Conservation (phyloP, 176 grass and related monocot genomes). For the Leersia perrieri region DNA sequence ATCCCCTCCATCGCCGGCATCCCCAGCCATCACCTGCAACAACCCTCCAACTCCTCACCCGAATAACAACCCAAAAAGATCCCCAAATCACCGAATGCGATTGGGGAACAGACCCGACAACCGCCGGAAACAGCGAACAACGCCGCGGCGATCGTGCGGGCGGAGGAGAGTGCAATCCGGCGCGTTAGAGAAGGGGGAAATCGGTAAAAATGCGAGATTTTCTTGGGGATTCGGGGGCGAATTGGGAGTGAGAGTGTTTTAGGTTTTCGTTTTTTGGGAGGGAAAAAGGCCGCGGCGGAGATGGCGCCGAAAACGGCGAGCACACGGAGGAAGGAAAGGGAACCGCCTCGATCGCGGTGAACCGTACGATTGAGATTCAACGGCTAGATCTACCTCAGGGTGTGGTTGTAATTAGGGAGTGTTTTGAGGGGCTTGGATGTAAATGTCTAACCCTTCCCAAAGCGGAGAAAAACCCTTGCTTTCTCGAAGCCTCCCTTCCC, state of each 20-base stretch:
- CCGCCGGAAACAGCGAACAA: background rate
- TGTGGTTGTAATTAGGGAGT: background rate
- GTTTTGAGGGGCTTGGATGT: background rate
- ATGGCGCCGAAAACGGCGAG: background rate
- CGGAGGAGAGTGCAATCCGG: background rate
- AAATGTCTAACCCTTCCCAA: background rate
- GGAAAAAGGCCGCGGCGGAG: background rate
- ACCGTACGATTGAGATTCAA: background rate
- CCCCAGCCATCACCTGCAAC: conserved; percentile 31
- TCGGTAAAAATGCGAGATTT: conserved; percentile 24
- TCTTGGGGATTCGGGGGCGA: background rate
- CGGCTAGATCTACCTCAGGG: background rate
- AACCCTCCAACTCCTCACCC: background rate
- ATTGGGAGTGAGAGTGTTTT: background rate
- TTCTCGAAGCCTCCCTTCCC: background rate
- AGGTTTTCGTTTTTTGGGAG: background rate
- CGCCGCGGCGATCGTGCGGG: background rate
- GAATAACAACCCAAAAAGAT: background rate
- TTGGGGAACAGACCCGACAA: background rate
- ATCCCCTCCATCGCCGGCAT: background rate
- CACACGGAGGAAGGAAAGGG: background rate
- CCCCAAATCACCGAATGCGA: background rate
- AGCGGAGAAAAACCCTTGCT: background rate
- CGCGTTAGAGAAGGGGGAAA: no score
- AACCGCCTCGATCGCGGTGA: background rate